A percentile compares a stretch with the other conserved stretches of the same genome.
Evolutionary conservation across 2,329 filamentous ascomycete species (phyloP).

Genomic region (Fusarium burgessii): DNA sequence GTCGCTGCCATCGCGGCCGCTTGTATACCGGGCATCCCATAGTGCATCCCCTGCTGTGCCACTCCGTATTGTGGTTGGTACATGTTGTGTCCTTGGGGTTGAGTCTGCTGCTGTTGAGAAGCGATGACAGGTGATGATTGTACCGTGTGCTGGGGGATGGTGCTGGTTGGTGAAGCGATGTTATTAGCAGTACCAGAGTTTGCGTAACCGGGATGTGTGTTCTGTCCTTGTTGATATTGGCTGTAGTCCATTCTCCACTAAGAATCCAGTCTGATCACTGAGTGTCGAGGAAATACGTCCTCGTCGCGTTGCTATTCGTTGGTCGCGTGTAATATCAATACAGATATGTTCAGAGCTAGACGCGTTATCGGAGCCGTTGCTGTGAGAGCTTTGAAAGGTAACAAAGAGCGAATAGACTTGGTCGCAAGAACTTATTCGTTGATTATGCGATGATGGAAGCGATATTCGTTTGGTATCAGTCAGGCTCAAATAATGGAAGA

Average conservation of each 20-base stretch:
- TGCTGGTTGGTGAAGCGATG: conserved; percentile 80
- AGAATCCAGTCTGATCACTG: conserved; percentile 41
- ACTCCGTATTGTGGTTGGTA: conserved; percentile 85
- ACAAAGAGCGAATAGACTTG: conserved; percentile 43
- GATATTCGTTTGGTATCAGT: conserved; percentile 56
- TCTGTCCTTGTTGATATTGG: conserved; percentile 75
- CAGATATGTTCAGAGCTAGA: conserved; percentile 11
- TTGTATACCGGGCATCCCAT: conserved; percentile 85
- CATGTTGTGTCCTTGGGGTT: conserved; percentile 77
- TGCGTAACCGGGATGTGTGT: conserved; percentile 74
- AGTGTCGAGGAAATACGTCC: conserved; percentile 45
- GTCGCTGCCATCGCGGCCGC: conserved; percentile 93
- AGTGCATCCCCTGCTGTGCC: conserved; percentile 78
- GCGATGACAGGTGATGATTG: conserved; percentile 85
- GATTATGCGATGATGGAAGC: conserved; percentile 49
- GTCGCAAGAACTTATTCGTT: conserved; percentile 41
- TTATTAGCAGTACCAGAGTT: conserved; percentile 65
- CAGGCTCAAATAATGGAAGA: conserved; percentile 59
- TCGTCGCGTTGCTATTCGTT: conserved; percentile 46
- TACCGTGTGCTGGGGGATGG: conserved; percentile 73
- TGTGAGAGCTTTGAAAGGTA: conserved; percentile 20
- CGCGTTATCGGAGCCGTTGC: conserved; percentile 24
- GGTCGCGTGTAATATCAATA: conserved; percentile 24
- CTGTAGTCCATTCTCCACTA: conserved; percentile 78
- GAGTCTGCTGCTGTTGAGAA: conserved; percentile 75